Evolutionary conservation across 2,329 filamentous ascomycete genomes (phyloP), one percentile per base, ranked within the genome.

Genomic region (Hirsutella minnesotensis): DNA sequence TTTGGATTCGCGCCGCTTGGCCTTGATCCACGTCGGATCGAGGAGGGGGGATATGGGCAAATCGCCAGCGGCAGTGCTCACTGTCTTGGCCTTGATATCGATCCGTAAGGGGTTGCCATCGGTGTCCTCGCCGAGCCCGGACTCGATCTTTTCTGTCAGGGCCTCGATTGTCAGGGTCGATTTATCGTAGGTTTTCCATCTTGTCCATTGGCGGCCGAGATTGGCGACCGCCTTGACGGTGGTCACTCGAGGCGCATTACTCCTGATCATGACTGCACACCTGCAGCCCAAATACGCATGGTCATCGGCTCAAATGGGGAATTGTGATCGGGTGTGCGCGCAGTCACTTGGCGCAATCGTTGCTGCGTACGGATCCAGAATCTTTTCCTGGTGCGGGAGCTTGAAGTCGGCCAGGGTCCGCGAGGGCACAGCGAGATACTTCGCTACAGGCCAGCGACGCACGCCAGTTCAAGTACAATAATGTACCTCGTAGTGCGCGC

Each of bases 31-130:
- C 2, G 51, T 50, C 4, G 69, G 64, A 61, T 78, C 65, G 56
- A 77, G 69, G 12, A 79, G 42, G 2, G 75, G 75, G 3, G 75
- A 78, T 9, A 74, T 56, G 0, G 74, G 75, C 1, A 79, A 56
- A 2, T 59, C 47, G 8, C 73, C 72, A 0, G 57, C 58, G 0
- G 62, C 57, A 0, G 73, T 76, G 12, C 49, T 48, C 40, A 78
- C 56, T 1, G 63, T 69, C 48, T 72, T 72, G 1, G 51, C 54
- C 2, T 59, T 50, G 0, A 53, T 18, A 34, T 75, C 52, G 37
- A 76, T 50, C 38, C 53, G 54, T 24, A 66, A 50, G 2, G 47
- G 47, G 13, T 54, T 49, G 42, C 53, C 55, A 15, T 61, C 48
- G 5, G 49, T 49, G 43, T 57, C 53, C 16, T 56, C 42, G 19